phyloP scores from a whole-genome alignment of 768 basidiomycete species.

The Rhodotorula sphaerocarpa region DNA sequence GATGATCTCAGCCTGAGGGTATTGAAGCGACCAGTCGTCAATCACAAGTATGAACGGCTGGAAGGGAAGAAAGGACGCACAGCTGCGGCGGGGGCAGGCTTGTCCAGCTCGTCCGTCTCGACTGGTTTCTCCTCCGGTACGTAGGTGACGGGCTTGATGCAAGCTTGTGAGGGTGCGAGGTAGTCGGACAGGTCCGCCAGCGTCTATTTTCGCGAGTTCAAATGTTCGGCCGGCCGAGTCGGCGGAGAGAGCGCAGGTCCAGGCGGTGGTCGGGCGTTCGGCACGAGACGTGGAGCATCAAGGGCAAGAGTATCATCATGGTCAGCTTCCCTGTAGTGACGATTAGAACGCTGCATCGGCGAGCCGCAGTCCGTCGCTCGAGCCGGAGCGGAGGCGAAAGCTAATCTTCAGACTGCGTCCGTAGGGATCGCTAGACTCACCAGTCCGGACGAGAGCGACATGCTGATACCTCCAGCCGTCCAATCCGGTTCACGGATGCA shows the following conservation, averaged over 20 bases:
- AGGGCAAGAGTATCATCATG: neutral
- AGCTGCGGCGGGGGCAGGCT: constrained; percentile 15
- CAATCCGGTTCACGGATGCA: too few species aligned
- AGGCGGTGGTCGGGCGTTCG: too few species aligned
- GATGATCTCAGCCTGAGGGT: constrained; percentile 88
- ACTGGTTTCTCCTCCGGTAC: constrained; percentile 43
- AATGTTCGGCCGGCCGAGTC: neutral
- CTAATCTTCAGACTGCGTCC: too few species aligned
- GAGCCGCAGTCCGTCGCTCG: neutral
- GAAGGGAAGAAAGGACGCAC: constrained; percentile 7
- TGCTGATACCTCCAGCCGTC: too few species aligned
- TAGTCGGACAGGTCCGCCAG: constrained; percentile 53
- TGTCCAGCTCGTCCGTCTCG: constrained; percentile 46
- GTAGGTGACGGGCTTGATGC: constrained; percentile 85
- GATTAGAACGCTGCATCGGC: neutral
- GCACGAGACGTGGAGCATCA: neutral
- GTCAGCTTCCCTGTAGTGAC: too few species aligned
- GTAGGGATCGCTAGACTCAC: neutral
- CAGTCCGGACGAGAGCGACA: constrained; percentile 14
- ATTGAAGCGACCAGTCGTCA: constrained; percentile 40
- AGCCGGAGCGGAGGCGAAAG: too few species aligned
- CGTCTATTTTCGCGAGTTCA: neutral
- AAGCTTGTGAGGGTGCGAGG: constrained; percentile 89
- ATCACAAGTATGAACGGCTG: neutral
- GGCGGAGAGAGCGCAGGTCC: neutral